phyloP scores from a whole-genome alignment of 129 eudicot genomes.

The Flaveria linearis region DNA sequence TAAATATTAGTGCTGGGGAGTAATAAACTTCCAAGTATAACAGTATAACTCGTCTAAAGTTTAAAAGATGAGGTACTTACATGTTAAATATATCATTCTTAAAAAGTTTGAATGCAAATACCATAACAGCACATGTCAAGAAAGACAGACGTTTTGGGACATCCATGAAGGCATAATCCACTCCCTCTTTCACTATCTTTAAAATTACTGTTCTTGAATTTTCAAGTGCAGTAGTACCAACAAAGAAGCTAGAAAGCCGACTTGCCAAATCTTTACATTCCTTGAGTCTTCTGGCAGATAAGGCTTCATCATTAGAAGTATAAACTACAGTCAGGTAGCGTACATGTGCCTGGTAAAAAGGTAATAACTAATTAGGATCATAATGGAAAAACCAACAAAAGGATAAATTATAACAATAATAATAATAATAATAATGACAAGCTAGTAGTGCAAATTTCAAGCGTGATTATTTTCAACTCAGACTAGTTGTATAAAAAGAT shows the following conservation, averaged over 20 bases:
- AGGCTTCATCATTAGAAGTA: slow-evolving; percentile 41
- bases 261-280: slow-evolving; percentile 82
- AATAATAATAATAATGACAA: neutral
- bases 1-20: slow-evolving; percentile 15
- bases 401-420: neutral
- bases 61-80: slow-evolving; percentile 48
- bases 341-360: slow-evolving; percentile 59
- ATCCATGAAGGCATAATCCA: slow-evolving; percentile 67
- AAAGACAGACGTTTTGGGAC: slow-evolving; percentile 68
- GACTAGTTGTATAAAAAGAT: neutral
- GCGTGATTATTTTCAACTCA: neutral
- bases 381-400: neutral
- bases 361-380: slow-evolving; percentile 6
- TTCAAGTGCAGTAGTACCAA: slow-evolving; percentile 65
- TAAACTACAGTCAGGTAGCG: slow-evolving; percentile 50
- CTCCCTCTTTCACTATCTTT: slow-evolving; percentile 70
- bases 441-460: neutral
- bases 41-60: neutral
- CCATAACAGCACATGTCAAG: slow-evolving; percentile 64
- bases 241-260: slow-evolving; percentile 70
- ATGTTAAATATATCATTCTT: slow-evolving; percentile 57
- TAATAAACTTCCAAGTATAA: neutral
- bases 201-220: slow-evolving; percentile 59
- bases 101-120: slow-evolving; percentile 74
- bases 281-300: slow-evolving; percentile 52